Base-by-base conservation (phyloP, 306 rosid species). In the Quercus rubra region DNA sequence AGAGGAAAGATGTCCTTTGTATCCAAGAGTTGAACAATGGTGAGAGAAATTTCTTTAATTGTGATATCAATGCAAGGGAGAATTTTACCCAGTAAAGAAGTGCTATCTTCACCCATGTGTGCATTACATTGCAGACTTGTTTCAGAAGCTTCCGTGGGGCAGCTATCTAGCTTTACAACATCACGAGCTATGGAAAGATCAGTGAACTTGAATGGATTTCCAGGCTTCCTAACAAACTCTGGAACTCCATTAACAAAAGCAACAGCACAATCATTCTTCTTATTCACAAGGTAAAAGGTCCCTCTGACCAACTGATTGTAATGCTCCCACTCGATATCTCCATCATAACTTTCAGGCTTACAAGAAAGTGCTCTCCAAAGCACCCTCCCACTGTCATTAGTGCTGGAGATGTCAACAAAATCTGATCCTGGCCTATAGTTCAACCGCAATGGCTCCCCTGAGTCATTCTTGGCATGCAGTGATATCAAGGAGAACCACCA, bases 191-290 rank as follows among this genome's bases (percentile, higher is more conserved):
- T 54, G 73, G 85, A 64, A 81, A 79, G 76, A 72, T 90, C 86
- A 67, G 75, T 77, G 72, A 94, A 91, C 91, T 94, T 94, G 84
- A 92, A 87, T 57, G 94, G 95, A 85, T 85, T 91, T 83, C 99
- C 99, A 79, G 97, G 99, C 87, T 90, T 92, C 80, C 71, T 83
- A 59, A 94, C 94, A 76, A 91, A 91, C 88, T 91, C 95, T 20
- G 87, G 92, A 87, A 89, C 74, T 74, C 90, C 94, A 92, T 92
- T 97, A 78, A 90, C 77, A 30, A 92, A 90, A 76, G 97, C 97
- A 87, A 94, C 83, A 84, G 90, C 93, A 84, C 89, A 92, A 79
- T 85, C 90, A 79, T 86, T 94, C 88, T 77, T 91, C 88, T 90
- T 89, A 88, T 94, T 94, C 79, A 85, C 87, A 74, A 92, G 91